Evolutionary conservation across 2,329 filamentous ascomycete genomes (phyloP).

Genomic region (Escovopsis sp.): DNA sequence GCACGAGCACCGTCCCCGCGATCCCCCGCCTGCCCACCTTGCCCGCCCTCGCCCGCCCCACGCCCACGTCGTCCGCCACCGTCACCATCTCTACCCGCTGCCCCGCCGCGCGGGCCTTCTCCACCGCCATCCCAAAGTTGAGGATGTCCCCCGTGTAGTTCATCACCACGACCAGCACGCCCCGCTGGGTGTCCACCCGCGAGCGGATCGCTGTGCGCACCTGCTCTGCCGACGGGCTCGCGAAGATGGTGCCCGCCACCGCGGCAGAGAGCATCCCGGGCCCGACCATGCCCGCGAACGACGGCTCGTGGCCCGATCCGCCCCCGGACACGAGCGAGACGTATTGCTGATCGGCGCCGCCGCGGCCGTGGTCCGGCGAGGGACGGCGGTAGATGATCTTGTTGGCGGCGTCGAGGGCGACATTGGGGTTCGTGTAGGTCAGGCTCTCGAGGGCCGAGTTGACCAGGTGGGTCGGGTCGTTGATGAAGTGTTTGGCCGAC

Average conservation of each 20-base stretch:
- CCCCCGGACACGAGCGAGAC: constrained; percentile 81
- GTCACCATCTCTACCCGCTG: constrained; percentile 75
- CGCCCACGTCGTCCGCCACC: constrained; percentile 82
- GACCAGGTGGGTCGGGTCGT: constrained; percentile 68
- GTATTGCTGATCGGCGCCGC: too few relatives aligned
- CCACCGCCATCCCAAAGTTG: constrained; percentile 86
- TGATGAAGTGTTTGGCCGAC: constrained; percentile 74
- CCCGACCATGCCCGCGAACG: constrained; percentile 75
- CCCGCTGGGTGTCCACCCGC: constrained; percentile 53
- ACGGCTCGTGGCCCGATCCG: constrained; percentile 80
- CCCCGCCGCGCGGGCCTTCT: constrained; percentile 74
- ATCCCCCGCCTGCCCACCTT: constrained; percentile 87
- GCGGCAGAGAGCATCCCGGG: constrained; percentile 64
- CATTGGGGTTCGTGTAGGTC: constrained; percentile 69
- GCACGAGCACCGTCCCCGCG: constrained; percentile 78
- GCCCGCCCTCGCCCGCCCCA: constrained; percentile 66
- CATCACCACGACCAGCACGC: constrained; percentile 84
- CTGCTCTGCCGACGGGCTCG: constrained; percentile 68
- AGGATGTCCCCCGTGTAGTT: constrained; percentile 86
- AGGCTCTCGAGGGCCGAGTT: constrained; percentile 59
- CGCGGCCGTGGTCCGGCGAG: constrained; percentile 33
- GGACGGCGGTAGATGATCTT: constrained; percentile 72
- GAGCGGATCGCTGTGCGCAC: constrained; percentile 60
- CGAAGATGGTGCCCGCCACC: constrained; percentile 78
- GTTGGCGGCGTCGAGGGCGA: constrained; percentile 62